Evolutionary conservation across 495 filamentous ascomycete species (phyloP).

Genomic region (Hyaloscypha bicolor): DNA sequence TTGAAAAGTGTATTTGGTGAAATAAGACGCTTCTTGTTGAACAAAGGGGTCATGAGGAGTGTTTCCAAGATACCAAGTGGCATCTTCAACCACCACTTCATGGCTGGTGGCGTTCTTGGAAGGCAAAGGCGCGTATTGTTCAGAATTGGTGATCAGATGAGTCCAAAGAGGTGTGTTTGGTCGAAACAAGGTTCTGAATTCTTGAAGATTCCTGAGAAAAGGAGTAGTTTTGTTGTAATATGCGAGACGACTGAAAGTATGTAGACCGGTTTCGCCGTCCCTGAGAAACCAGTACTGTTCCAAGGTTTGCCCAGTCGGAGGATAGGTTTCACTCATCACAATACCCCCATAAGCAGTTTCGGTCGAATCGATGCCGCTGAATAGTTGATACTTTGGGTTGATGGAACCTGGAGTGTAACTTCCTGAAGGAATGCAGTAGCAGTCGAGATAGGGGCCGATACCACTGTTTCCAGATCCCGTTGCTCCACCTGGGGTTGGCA

Average conservation of each 20-base stretch:
- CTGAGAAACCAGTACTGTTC: conserved; percentile 61
- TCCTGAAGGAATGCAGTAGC: conserved; percentile 58
- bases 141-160: conserved; percentile 51
- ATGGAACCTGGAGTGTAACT: conserved; percentile 55
- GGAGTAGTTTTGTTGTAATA: conserved; percentile 57
- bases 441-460: conserved; percentile 57
- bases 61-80: conserved; percentile 57
- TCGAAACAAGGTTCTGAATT: conserved; percentile 57
- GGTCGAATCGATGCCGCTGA: conserved; percentile 51
- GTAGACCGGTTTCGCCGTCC: conserved; percentile 57
- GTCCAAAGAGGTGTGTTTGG: conserved; percentile 59
- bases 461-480: conserved; percentile 45
- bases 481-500: conserved; percentile 34
- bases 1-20: conserved; percentile 61
- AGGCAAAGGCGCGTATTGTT: conserved; percentile 55
- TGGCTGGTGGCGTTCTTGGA: conserved; percentile 43
- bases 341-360: conserved; percentile 52
- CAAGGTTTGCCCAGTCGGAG: conserved; percentile 51
- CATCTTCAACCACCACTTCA: conserved; percentile 56
- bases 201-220: conserved; percentile 55
- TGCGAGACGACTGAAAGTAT: conserved; percentile 54
- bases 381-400: conserved; percentile 44
- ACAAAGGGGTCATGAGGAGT: conserved; percentile 53
- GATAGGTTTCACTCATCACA: conserved; percentile 53
- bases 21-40: conserved; percentile 54